Conservation (phyloP, 768 basidiomycete genomes). For the Podaxis mareebaensis region DNA sequence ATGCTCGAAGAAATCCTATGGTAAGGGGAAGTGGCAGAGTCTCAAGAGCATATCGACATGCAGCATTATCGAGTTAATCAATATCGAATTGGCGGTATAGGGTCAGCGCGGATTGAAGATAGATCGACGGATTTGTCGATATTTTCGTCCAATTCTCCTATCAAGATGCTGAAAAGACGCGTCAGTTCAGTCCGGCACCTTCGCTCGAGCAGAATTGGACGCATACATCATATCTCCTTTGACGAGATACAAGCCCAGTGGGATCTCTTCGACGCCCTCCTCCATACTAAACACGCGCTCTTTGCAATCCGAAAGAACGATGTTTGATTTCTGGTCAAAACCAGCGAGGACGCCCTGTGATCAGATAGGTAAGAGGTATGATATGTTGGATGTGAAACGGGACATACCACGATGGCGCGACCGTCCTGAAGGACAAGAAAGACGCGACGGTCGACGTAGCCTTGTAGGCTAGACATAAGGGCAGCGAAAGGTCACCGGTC, state of each 20-base stretch:
- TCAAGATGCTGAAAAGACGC: conserved; percentile 52
- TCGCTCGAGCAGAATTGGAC: background rate
- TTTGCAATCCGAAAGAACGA: conserved; percentile 91
- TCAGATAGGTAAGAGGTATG: conserved; percentile 3
- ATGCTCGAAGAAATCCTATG: background rate
- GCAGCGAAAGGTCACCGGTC: conserved; percentile 15
- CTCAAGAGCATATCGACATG: background rate
- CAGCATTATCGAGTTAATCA: conserved; percentile 29
- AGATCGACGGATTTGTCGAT: conserved; percentile 77
- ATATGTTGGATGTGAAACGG: background rate
- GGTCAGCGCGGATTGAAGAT: conserved; percentile 81
- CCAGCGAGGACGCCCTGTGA: conserved; percentile 85
- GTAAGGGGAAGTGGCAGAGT: background rate
- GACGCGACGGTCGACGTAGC: conserved; percentile 92
- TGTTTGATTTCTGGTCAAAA: conserved; percentile 93
- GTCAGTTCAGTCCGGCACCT: background rate
- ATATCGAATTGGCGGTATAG: conserved; percentile 80
- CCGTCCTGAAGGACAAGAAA: conserved; percentile 96
- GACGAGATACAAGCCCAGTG: conserved; percentile 93
- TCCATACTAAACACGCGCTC: conserved; percentile 93
- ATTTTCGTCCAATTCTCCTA: conserved; percentile 84
- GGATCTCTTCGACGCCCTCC: conserved; percentile 91
- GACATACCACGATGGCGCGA: conserved; percentile 84
- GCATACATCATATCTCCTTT: conserved; percentile 98
- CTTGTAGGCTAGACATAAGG: conserved; percentile 85